Percentiles rank a stretch among this genome's conserved stretches.
Evolutionary conservation across 257 asterid genomes (phyloP).

Genomic region (Scutellaria galericulata): DNA sequence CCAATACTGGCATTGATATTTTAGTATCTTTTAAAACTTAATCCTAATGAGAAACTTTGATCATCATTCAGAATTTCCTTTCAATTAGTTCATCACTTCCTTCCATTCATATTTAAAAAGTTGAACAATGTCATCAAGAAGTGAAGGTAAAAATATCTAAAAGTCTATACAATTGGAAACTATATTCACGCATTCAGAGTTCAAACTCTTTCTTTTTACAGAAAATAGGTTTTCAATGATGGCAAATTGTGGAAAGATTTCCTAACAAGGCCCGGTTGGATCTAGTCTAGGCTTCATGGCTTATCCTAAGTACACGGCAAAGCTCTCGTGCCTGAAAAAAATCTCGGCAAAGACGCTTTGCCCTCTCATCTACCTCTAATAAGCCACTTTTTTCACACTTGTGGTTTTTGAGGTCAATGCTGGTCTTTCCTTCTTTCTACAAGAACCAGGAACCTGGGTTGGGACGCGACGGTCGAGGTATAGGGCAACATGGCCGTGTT

Average conservation of each 20-base stretch:
- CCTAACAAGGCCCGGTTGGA: constrained; percentile 26
- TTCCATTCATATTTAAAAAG: not conserved
- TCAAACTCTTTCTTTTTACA: constrained; percentile 38
- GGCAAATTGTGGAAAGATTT: constrained; percentile 17
- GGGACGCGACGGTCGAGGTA: not conserved
- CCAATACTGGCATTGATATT: too few species aligned
- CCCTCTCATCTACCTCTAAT: constrained; percentile 26
- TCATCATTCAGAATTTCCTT: too few species aligned
- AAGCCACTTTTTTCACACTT: constrained; percentile 13
- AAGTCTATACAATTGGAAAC: constrained; percentile 48
- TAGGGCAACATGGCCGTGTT: not conserved
- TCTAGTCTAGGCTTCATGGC: constrained; percentile 15
- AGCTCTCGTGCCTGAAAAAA: constrained; percentile 32
- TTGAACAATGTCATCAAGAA: constrained; percentile 1
- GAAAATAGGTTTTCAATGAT: constrained; percentile 15
- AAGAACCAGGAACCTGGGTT: constrained; percentile 2
- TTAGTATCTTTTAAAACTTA: too few species aligned
- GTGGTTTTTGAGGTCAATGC: not conserved
- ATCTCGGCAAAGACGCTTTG: constrained; percentile 18
- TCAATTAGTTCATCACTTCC: not conserved
- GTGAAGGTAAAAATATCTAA: constrained; percentile 27
- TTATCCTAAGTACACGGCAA: constrained; percentile 32
- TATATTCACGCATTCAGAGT: constrained; percentile 40
- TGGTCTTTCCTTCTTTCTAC: too few species aligned
- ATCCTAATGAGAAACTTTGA: too few species aligned